Percentiles rank a stretch among this genome's conserved stretches.
Evolutionary conservation across 2,329 filamentous ascomycete genomes (phyloP).

Genomic region (Fusarium beomiforme): DNA sequence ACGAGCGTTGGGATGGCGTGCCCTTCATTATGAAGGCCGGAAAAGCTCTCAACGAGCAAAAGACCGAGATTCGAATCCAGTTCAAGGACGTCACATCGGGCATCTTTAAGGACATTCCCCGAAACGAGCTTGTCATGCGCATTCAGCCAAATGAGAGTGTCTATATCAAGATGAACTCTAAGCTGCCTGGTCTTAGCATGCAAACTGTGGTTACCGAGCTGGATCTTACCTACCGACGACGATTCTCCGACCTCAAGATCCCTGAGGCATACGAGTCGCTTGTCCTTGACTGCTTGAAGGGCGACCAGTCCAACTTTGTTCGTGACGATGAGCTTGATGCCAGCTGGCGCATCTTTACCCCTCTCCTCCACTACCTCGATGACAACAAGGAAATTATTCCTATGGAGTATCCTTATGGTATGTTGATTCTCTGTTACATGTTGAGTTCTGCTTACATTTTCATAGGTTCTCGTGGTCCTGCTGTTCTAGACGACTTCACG

Average conservation of each 20-base stretch:
- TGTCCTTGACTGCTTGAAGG: conserved; percentile 97
- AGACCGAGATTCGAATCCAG: conserved; percentile 98
- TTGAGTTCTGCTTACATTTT: not conserved
- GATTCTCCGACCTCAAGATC: conserved; percentile 99
- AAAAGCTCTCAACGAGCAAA: conserved; percentile 98
- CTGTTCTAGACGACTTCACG: conserved; percentile 97
- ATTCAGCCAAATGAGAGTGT: conserved; percentile 99
- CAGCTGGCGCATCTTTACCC: conserved; percentile 98
- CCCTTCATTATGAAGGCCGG: conserved; percentile 99
- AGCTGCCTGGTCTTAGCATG: conserved; percentile 98
- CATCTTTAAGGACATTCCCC: conserved; percentile 99
- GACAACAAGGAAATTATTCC: conserved; percentile 99
- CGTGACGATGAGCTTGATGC: conserved; percentile 96
- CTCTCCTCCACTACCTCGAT: conserved; percentile 96
- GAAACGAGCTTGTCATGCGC: conserved; percentile 98
- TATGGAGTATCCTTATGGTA: conserved; percentile 99
- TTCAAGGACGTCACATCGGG: conserved; percentile 99
- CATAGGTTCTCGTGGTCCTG: conserved; percentile 92
- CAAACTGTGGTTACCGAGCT: conserved; percentile 99
- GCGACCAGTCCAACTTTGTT: conserved; percentile 99
- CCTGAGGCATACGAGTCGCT: conserved; percentile 98
- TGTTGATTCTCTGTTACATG: conserved; percentile 7
- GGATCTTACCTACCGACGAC: conserved; percentile 95
- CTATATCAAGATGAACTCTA: conserved; percentile 99
- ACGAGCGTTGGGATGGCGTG: conserved; percentile 98